phyloP scores from a whole-genome alignment of 2,329 filamentous ascomycete genomes.

The Alternaria triticina region DNA sequence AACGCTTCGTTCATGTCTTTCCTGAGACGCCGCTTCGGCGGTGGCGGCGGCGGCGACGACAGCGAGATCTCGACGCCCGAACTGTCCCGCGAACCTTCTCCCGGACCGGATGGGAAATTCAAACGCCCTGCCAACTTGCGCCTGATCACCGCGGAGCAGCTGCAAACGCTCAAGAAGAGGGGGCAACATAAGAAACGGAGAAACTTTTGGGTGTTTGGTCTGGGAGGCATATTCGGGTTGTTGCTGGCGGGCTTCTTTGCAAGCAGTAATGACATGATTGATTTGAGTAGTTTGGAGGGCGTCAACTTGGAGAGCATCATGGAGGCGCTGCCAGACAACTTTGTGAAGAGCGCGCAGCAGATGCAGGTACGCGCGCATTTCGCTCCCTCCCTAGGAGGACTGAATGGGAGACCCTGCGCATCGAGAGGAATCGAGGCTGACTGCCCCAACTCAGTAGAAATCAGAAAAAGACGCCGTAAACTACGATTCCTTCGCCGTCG shows the following conservation, averaged over 20 bases:
- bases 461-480: slow-evolving; percentile 86
- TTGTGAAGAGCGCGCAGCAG: slow-evolving; percentile 85
- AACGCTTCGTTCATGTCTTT: slow-evolving; percentile 39
- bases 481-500: slow-evolving; percentile 94
- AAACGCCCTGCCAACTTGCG: slow-evolving; percentile 54
- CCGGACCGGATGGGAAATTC: slow-evolving; percentile 43
- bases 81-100: slow-evolving; percentile 46
- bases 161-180: slow-evolving; percentile 56
- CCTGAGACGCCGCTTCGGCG: slow-evolving; percentile 47
- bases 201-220: slow-evolving; percentile 80
- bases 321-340: slow-evolving; percentile 84
- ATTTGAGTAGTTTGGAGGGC: slow-evolving; percentile 73
- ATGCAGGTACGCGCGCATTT: slow-evolving; percentile 68
- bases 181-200: slow-evolving; percentile 66
- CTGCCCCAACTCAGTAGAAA: slow-evolving; percentile 60
- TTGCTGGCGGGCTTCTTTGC: slow-evolving; percentile 90
- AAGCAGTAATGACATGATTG: slow-evolving; percentile 86
- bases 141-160: slow-evolving; percentile 59
- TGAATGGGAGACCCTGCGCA: neutral
- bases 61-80: slow-evolving; percentile 36
- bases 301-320: slow-evolving; percentile 83
- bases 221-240: slow-evolving; percentile 90
- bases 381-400: neutral
- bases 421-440: slow-evolving; percentile 25
- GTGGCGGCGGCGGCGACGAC: slow-evolving; percentile 22